Evolutionary conservation across 208 protist genomes (phyloP).

Genomic region (Leishmania braziliensis): DNA sequence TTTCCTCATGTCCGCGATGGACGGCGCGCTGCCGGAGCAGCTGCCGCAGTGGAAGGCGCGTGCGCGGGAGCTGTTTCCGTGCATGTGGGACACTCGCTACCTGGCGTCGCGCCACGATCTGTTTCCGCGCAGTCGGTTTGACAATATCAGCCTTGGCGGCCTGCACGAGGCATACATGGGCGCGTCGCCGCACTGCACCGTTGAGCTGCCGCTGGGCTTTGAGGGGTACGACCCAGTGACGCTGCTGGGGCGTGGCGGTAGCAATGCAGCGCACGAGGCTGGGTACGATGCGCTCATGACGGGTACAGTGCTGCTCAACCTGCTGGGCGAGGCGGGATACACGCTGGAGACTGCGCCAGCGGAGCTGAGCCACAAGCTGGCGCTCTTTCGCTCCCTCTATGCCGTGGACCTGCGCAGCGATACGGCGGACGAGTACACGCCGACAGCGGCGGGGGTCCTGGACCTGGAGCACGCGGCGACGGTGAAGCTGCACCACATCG

Average conservation of each 20-base stretch:
- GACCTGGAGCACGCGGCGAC: slow-evolving; percentile 45
- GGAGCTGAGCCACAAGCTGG: slow-evolving; percentile 46
- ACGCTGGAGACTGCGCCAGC: slow-evolving; percentile 19
- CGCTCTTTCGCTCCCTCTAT: slow-evolving; percentile 67
- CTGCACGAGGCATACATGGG: slow-evolving; percentile 64
- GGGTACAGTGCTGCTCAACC: slow-evolving; percentile 64
- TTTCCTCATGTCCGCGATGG: slow-evolving; percentile 59
- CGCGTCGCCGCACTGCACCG: slow-evolving; percentile 36
- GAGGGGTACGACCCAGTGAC: slow-evolving; percentile 59
- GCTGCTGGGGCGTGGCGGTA: slow-evolving; percentile 21
- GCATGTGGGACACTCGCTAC: slow-evolving; percentile 72
- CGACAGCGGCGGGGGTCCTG: slow-evolving; percentile 34
- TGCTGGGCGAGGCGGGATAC: slow-evolving; percentile 56
- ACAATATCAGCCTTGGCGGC: slow-evolving; percentile 39
- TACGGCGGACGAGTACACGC: slow-evolving; percentile 50
- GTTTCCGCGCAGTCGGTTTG: slow-evolving; percentile 51
- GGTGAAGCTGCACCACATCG: slow-evolving; percentile 43
- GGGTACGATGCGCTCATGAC: slow-evolving; percentile 80
- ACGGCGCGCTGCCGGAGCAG: slow-evolving; percentile 45
- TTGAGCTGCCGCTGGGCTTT: slow-evolving; percentile 67
- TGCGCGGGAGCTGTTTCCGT: slow-evolving; percentile 52
- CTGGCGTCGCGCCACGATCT: slow-evolving; percentile 40
- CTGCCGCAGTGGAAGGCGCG: slow-evolving; percentile 53
- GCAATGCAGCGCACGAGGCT: slow-evolving; percentile 54
- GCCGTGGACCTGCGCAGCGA: slow-evolving; percentile 35